Evolutionary conservation across 73 alveolate genomes (phyloP).

Genomic region (Symbiodinium pilosum): DNA sequence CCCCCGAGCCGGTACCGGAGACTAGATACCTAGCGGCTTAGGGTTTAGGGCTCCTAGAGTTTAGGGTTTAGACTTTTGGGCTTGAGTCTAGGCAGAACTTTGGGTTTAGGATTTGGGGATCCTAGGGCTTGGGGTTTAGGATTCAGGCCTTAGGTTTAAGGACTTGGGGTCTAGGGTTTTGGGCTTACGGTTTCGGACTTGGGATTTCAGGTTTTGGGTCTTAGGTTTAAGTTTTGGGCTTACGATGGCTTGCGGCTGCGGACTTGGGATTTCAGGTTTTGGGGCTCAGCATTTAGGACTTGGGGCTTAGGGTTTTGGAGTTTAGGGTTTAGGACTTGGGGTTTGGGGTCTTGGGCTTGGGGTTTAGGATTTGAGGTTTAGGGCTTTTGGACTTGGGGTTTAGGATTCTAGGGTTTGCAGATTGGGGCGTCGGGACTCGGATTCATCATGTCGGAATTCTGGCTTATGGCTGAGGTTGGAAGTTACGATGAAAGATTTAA

Average conservation of each 20-base stretch:
- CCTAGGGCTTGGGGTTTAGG: neutral
- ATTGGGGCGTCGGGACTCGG: too few species aligned
- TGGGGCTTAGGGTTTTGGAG: too few species aligned
- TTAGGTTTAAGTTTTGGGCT: neutral
- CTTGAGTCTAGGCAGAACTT: neutral
- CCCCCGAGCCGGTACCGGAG: constrained; percentile 89
- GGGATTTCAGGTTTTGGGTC: neutral
- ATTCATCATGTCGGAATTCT: too few species aligned
- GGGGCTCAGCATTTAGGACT: neutral
- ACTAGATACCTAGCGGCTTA: constrained; percentile 11
- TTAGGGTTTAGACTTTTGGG: neutral
- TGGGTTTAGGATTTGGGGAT: too few species aligned
- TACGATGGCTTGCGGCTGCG: neutral
- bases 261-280: neutral
- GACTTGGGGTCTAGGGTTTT: neutral
- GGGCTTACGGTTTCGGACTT: neutral
- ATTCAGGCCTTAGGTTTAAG: neutral
- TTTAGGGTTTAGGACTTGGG: too few species aligned
- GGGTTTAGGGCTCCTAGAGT: neutral
- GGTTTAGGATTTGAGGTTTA: too few species aligned
- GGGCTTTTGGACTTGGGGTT: too few species aligned
- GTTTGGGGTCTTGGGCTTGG: too few species aligned
- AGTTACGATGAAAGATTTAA: too few species aligned
- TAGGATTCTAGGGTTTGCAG: too few species aligned
- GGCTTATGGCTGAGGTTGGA: too few species aligned